These are phyloP conservation scores for Termitomyces eurrhizus DNA, from an alignment of 768 basidiomycete species.

Conservation along the genomic window DNA sequence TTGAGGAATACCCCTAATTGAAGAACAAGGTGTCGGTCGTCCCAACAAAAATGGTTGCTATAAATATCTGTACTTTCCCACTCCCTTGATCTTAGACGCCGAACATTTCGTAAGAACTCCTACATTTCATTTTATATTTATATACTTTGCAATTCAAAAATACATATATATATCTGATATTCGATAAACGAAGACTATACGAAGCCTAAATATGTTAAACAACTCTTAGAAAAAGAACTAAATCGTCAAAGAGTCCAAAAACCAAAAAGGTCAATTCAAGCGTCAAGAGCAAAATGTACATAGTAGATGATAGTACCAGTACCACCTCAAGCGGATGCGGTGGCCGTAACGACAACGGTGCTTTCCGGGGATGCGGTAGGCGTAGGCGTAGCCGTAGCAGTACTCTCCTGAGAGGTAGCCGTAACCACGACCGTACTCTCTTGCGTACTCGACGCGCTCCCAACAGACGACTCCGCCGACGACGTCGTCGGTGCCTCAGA, in stretches of 20 bases:
- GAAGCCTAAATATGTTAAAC: background rate
- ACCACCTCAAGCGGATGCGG: background rate
- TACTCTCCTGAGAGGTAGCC: background rate
- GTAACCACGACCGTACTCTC: background rate
- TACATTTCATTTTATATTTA: too few relatives aligned
- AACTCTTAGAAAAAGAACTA: background rate
- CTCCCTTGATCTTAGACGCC: background rate
- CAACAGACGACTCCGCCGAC: conserved; percentile 4
- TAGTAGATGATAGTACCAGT: background rate
- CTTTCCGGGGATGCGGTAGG: background rate
- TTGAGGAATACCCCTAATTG: background rate
- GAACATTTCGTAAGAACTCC: too few relatives aligned
- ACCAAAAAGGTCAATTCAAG: background rate
- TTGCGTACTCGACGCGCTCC: background rate
- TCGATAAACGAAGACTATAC: background rate
- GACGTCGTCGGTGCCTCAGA: background rate
- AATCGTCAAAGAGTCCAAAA: background rate
- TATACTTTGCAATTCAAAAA: too few relatives aligned
- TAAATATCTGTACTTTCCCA: background rate
- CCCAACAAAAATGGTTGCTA: background rate
- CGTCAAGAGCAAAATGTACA: background rate
- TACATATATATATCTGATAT: background rate
- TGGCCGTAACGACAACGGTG: conserved; percentile 1
- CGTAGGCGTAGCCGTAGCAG: background rate
- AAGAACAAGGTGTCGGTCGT: background rate